These are phyloP conservation scores for Coleophoma eucalyptorum DNA, from an alignment of 2,329 filamentous ascomycete genomes.

Conservation along the genomic window DNA sequence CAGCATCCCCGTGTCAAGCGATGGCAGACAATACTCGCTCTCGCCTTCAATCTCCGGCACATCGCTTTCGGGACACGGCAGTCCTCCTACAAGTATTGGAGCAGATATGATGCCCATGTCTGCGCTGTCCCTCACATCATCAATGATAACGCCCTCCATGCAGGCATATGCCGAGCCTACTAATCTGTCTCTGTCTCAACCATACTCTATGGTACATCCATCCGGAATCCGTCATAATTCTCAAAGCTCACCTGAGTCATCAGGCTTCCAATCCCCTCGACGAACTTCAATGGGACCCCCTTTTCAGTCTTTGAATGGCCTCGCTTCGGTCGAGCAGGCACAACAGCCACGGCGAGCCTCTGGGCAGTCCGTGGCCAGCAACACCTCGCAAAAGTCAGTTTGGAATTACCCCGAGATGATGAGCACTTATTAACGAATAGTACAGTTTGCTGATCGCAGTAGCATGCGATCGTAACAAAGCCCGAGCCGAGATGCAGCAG, in stretches of 20 bases:
- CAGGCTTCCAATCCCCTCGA: slow-evolving; percentile 29
- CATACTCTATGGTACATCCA: slow-evolving; percentile 30
- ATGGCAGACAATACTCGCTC: slow-evolving; percentile 25
- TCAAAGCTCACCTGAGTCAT: slow-evolving; percentile 32
- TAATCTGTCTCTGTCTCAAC: slow-evolving; percentile 23
- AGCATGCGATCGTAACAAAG: slow-evolving; percentile 30
- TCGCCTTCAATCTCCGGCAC: slow-evolving; percentile 27
- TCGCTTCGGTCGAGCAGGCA: slow-evolving; percentile 14
- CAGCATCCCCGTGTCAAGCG: slow-evolving; percentile 13
- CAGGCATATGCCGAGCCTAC: slow-evolving; percentile 25
- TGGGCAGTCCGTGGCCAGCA: slow-evolving; percentile 5
- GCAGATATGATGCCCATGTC: slow-evolving; percentile 27
- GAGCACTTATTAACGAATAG: slow-evolving; percentile 10
- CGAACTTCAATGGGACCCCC: slow-evolving; percentile 26
- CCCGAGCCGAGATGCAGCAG: slow-evolving; percentile 28
- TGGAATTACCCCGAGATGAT: slow-evolving; percentile 6
- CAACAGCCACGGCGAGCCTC: slow-evolving; percentile 11
- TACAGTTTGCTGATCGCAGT: slow-evolving; percentile 24
- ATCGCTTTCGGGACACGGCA: slow-evolving; percentile 24
- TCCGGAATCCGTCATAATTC: slow-evolving; percentile 29
- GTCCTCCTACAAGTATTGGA: slow-evolving; percentile 22
- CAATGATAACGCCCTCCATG: slow-evolving; percentile 24
- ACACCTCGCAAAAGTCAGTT: slow-evolving; percentile 10
- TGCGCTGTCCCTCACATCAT: slow-evolving; percentile 26
- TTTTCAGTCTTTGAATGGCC: slow-evolving; percentile 28